Evolutionary conservation across 2,329 filamentous ascomycete species (phyloP), one percentile per base, ranked within the genome.

Genomic region (Hirsutella rhossiliensis): DNA sequence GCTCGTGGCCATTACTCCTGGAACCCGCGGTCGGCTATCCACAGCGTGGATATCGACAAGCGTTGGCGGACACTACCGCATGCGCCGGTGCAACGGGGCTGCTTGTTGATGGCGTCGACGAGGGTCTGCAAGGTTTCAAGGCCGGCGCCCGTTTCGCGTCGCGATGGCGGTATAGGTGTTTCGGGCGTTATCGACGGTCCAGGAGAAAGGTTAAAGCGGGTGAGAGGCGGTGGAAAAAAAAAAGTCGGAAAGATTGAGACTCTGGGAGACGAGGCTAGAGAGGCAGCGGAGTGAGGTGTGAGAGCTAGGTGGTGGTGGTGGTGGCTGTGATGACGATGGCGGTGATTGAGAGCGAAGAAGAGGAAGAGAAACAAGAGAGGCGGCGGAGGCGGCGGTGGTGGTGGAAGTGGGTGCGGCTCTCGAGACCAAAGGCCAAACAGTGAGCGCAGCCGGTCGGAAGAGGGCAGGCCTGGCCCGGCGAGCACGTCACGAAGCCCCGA

Each of bases 1-100:
- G 64, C 75, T 80, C 49, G 62, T 59, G 53, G 80, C 75, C 82
- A 87, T 87, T 81, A 84, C 86, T 58, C 68, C 59, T 54, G 38
- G 43, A 51, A 45, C 48, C 43, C 43, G 40, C 52, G 54, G 67
- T 66, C 72, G 71, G 71, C 59, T 68, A 72, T 71, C 73, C 75
- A 78, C 74, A 55, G 55, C 56, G 72, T 76, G 74, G 75, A 76
- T 73, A 71, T 73, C 71, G 72, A 76, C 69, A 57, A 57, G 52
- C 54, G 57, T 55, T 56, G 57, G 58, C 61, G 53, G 53, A 59
- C 58, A 61, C 62, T 69, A 67, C 71, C 60, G 68, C 68, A 69
- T 71, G 62, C 68, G 69, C 62, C 47, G 45, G 44, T 45, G 23
- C 18, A 19, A n/a, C 20, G 17, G 12, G 23, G 36, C n/a, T 8